A percentile compares a stretch with the other conserved stretches of the same genome.
phyloP scores from a whole-genome alignment of 208 protist species.

The Acanthamoeba sp. region DNA sequence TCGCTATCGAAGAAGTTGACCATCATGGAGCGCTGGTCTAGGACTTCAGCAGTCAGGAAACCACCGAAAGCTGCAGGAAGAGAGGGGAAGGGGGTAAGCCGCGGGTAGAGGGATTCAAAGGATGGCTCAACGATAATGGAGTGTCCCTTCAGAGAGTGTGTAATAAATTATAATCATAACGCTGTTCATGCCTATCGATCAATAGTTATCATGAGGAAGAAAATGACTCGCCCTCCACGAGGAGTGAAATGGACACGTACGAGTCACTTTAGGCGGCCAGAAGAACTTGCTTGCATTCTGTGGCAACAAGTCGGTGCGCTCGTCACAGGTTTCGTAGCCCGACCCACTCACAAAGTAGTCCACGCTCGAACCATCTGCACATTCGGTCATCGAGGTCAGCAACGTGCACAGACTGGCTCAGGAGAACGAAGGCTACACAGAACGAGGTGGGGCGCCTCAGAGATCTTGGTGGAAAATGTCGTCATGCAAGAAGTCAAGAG shows the following conservation, averaged over 20 bases:
- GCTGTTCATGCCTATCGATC: conserved; percentile 65
- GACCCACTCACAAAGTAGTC: conserved; percentile 33
- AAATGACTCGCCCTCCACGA: no score
- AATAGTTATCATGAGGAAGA: conserved; percentile 25
- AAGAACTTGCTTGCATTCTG: conserved; percentile 59
- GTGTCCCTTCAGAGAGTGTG: conserved; percentile 36
- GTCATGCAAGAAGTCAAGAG: conserved; percentile 62
- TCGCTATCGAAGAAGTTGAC: conserved; percentile 15
- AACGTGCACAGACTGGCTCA: no score
- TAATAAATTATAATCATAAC: conserved; percentile 5
- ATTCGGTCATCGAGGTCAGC: no score
- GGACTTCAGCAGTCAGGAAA: background rate
- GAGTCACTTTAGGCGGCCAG: conserved; percentile 11
- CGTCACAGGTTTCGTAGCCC: background rate
- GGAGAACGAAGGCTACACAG: no score
- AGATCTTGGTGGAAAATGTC: conserved; percentile 64
- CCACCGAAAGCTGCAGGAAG: background rate
- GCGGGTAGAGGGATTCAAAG: background rate
- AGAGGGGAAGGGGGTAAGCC: background rate
- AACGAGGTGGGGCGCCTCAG: background rate
- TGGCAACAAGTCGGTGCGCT: background rate
- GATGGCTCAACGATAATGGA: background rate
- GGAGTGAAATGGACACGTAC: no score
- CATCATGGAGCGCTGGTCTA: background rate
- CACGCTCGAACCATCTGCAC: background rate